Base-by-base conservation (phyloP, 176 grass and related monocot species). In the Saccharum officinarum region DNA sequence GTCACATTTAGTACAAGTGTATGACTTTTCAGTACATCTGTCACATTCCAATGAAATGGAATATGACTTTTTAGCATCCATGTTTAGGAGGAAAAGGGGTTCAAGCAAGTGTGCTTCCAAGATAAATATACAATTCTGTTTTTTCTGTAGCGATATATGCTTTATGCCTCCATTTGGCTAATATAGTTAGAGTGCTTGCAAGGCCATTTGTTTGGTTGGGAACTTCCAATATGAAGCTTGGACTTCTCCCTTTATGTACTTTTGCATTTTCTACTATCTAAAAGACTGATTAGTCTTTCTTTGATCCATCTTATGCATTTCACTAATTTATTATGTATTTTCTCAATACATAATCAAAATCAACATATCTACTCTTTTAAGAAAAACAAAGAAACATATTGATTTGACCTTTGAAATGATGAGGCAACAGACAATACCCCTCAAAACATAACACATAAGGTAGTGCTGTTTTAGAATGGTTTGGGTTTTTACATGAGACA, bases 201-300 rank as follows among this genome's bases (percentile, higher is more conserved):
- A 69, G 45, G 28, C 2, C 28, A 52, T 22, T 69, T 69, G 9
- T 11, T 81, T 13, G 30, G 68, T 55, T 11, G 66, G 45, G 31
- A 72, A 42, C 34, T 44, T 73, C 34, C 50, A 22, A 73, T n/a
- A 59, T 42, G 77, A 71, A 41, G 80, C 7, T 40, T 20, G 11
- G n/a, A 71, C 22, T 81, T 39, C 13, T 15, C 34, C 33, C 20
- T 40, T 25, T 12, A 40, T 60, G 20, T 40, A 7, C 14, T 30
- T 44, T 15, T 39, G n/a, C 13, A 45, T 42, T 61, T 64, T 59
- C 67, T 82, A 40, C 22, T 61, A 8, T 30, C 33, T 60, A 16
- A n/a, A 55, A 30, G 33, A 59, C 36, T 45, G 50, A 69, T 61
- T 26, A 71, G 68, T 82, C 16, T 59, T 82, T 72, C 47, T 72